Base-by-base conservation (phyloP, 352 stramenopile genomes). In the Globisporangium paroecandrum region DNA sequence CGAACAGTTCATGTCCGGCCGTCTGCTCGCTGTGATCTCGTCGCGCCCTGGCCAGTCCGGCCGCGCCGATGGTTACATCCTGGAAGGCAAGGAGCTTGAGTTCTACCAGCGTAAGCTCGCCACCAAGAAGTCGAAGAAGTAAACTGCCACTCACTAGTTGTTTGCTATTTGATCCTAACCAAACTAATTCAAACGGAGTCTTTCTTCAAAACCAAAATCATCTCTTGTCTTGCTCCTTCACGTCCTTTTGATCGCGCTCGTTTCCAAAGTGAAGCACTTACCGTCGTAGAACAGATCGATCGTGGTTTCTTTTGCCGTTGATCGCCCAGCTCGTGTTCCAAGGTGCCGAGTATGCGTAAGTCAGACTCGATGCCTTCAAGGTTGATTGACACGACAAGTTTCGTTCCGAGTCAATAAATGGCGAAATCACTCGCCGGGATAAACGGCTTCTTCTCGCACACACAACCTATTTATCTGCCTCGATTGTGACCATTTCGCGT, bases 91-190 rank as follows among this genome's bases (percentile, higher is more conserved):
- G 80, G 98, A 99, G 83, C 91, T 99, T 34, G 96, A 98, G 65
- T 99, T 99, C 85, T 99, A 99, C 91, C 90, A 98, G 83, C 98
- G 97, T 79, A 97, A 99, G 89, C 82, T 99, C 55, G 95, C 98
- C 82, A 94, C 92, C 72, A 99, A 99, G 95, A 99, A 99, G 92
- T 98, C 97, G 87, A 98, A 98, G 86, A 97, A 97, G 86, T 96
- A 96, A 82, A 82, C 61, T 56, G 41, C 25, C 27, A 27, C 54
- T 24, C 12, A 41, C 56, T 46, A 24, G 56, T 61, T 20, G 56
- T 38, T 68, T 41, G 41, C 38, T 64, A 47, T 67, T 57, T 61
- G 47, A 66, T 65, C 58, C 47, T 59, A 54, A 57, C 46, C 47
- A 57, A 65, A 36, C 65, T 54, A 70, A 70, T 65, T 65, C 57